Evolutionary conservation across 129 eudicot species (phyloP), one percentile per base, ranked within the genome.

Genomic region (Artemisia annua): DNA sequence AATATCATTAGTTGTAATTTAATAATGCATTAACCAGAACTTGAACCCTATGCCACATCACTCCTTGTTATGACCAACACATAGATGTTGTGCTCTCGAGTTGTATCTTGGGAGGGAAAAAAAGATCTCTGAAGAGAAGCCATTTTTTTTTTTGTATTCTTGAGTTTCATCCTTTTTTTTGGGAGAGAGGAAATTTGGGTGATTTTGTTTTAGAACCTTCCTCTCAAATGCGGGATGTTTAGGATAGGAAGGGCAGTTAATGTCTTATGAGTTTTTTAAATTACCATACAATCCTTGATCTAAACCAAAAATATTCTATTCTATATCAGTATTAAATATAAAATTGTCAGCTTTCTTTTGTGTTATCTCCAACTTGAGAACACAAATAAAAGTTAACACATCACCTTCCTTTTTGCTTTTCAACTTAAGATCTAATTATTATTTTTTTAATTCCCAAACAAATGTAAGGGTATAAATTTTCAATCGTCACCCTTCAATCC

Each of bases 21-120:
- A 17, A 30, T 49, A 17, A 24, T 61, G 50, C 18, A 11, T 35
- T 53, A 63, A 51, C 35, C 14, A 49, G 64, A 32, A 63, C 39
- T 62, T n/a, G 26, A 49, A 65, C 20, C 51, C 59, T 43, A 12
- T 32, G 44, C 35, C 51, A 56, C 64, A 64, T 32, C 66, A 22
- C 7, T 20, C n/a, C n/a, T 4, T 63, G 63, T 52, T 18, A 50
- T 63, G 70, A 19, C 65, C 17, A 74, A 52, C 26, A 43, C 61
- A 8, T 10, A 8, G 4, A 18, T 57, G 5, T 56, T 57, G 12
- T 20, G 63, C 11, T 12, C 24, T 20, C 14, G 30, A 19, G 62
- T 56, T 56, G 24, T 56, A 17, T n/a, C 24, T 56, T 57, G 11
- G 0, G 7, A 57, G 7, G 20, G 30, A 20, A 19, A 13, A 5